Evolutionary conservation across 257 asterid species (phyloP).

Genomic region (Solanum bulbocastanum): DNA sequence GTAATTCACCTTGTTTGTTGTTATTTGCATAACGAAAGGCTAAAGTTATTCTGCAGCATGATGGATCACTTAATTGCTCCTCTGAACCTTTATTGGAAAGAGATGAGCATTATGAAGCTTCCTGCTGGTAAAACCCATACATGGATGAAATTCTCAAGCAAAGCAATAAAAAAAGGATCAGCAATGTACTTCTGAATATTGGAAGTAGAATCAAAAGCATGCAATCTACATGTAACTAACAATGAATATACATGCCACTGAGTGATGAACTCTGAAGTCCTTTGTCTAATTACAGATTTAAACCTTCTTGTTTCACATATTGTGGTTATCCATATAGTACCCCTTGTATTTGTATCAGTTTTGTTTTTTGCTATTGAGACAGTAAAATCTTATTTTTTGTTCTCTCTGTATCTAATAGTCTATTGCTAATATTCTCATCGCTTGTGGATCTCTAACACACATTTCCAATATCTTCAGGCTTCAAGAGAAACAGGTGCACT

Average conservation of each 20-base stretch:
- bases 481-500: constrained; percentile 97
- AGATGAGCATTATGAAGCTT: not conserved
- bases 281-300: not conserved
- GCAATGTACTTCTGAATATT: not conserved
- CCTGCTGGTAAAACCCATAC: not conserved
- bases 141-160: not conserved
- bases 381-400: not conserved
- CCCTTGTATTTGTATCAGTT: not conserved
- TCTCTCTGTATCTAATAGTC: not conserved
- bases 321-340: not conserved
- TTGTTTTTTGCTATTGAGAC: not conserved
- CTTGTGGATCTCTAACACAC: not conserved
- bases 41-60: not conserved
- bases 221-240: not conserved
- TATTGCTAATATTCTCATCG: not conserved
- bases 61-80: not conserved
- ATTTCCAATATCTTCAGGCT: constrained; percentile 44
- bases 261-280: not conserved
- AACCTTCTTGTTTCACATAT: not conserved
- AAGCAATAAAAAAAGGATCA: not conserved
- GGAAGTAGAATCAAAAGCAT: not conserved
- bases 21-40: not conserved
- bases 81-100: not conserved
- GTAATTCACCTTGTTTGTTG: not conserved
- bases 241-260: not conserved